These are phyloP conservation scores for Eucalyptus cloeziana DNA, from an alignment of 345 rosid genomes.

Conservation along the genomic window DNA sequence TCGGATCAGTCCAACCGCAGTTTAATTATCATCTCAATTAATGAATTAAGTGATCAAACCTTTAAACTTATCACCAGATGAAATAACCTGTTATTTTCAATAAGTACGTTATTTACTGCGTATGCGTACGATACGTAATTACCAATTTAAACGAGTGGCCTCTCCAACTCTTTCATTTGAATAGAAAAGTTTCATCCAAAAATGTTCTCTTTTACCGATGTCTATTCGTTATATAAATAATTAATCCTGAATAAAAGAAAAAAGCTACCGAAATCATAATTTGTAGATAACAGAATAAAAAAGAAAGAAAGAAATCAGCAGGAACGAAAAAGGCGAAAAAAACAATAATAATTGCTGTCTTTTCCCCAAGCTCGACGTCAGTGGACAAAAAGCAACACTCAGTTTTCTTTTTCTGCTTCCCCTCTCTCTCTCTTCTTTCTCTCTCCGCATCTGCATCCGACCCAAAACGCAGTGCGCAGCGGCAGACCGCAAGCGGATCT, in stretches of 20 bases:
- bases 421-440: neutral
- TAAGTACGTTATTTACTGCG: neutral
- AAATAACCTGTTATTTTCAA: no score
- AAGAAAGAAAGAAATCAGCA: neutral
- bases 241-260: neutral
- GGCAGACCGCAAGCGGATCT: neutral
- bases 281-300: no score
- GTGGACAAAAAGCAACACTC: neutral
- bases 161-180: neutral
- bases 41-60: neutral
- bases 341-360: no score
- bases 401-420: neutral
- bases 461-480: neutral
- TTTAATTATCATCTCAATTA: neutral
- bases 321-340: no score
- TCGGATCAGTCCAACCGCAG: rapidly evolving
- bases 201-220: neutral
- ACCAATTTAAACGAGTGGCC: neutral
- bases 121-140: no score
- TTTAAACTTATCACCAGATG: no score
- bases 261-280: no score
- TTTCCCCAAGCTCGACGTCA: neutral
- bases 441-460: neutral
- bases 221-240: neutral
- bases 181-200: neutral